Evolutionary conservation across 169 alveolate species (phyloP), one percentile per base, ranked within the genome.

Genomic region (Plasmodium ovale): DNA sequence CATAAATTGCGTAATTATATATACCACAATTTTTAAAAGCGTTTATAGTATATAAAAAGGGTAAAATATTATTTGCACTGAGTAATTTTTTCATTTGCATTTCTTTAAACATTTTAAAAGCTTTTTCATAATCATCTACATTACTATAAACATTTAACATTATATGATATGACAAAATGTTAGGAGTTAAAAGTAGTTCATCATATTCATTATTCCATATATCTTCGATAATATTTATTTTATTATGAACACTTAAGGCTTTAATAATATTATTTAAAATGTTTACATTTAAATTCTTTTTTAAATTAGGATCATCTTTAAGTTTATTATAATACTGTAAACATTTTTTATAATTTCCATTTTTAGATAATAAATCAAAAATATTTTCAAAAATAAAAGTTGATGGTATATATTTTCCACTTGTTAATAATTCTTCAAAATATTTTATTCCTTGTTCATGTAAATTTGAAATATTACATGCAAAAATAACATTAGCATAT

Each of bases 191-290:
- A 31, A 29, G 21, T 29, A 82, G 53, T 33, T 82, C 90, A 65
- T 82, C 90, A 58, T 54, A 82, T 82, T 82, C 90, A 68, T 82
- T 82, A 35, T 82, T 82, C 90, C 90, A 82, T 44, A 82, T 44
- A 21, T 82, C 39, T 51, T 82, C 90, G 33, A 54, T 68, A 7
- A 82, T 68, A 58, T 82, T 82, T 53, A 65, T 67, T 82, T 82
- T 82, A 10, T 33, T 69, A 53, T 68, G 31, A n/a, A 82, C 42
- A 56, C 72, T 67, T 82, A 82, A 42, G 10, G 90, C 44, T 44
- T 82, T 82, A 29, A 82, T 49, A 21, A 82, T 35, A 51, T 82
- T 82, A 82, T 82, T 82, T 53, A 82, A 42, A 14, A 82, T 82
- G 51, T 82, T 82, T 4, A 82, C 90, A 67, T 68, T 82, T 9